phyloP scores from a whole-genome alignment of 179 eudicot genomes.

The Gypsophila paniculata region DNA sequence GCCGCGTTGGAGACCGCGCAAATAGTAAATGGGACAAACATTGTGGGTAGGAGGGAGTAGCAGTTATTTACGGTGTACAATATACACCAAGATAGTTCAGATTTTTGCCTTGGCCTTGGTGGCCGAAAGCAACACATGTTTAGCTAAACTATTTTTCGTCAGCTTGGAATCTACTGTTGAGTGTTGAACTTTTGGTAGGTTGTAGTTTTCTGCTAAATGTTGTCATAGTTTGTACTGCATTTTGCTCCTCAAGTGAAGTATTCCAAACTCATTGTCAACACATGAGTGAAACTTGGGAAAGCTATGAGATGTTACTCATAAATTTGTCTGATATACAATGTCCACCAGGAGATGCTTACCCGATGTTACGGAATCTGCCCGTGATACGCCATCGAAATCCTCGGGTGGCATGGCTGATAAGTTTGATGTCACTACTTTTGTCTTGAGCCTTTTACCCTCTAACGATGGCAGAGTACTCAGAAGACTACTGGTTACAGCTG shows the following conservation, averaged over 20 bases:
- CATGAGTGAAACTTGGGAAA: not conserved
- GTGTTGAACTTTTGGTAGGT: not conserved
- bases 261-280: not conserved
- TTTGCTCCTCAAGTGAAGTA: not conserved
- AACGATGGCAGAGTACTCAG: conserved; percentile 76
- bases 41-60: too few species aligned
- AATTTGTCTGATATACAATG: not conserved
- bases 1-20: too few species aligned
- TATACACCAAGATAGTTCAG: too few species aligned
- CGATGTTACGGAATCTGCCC: conserved; percentile 31
- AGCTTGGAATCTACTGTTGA: not conserved
- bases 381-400: conserved; percentile 31
- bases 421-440: conserved; percentile 53
- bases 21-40: too few species aligned
- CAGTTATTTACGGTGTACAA: too few species aligned
- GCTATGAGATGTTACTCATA: not conserved
- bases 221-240: conserved; percentile 1
- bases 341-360: conserved; percentile 55
- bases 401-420: conserved; percentile 33
- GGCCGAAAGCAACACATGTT: not conserved
- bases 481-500: conserved; percentile 82
- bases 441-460: conserved; percentile 59
- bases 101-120: too few species aligned
- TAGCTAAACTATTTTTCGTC: not conserved
- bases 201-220: not conserved